phyloP scores from a whole-genome alignment of 139 green algal species.

The Tetraselmis chui region DNA sequence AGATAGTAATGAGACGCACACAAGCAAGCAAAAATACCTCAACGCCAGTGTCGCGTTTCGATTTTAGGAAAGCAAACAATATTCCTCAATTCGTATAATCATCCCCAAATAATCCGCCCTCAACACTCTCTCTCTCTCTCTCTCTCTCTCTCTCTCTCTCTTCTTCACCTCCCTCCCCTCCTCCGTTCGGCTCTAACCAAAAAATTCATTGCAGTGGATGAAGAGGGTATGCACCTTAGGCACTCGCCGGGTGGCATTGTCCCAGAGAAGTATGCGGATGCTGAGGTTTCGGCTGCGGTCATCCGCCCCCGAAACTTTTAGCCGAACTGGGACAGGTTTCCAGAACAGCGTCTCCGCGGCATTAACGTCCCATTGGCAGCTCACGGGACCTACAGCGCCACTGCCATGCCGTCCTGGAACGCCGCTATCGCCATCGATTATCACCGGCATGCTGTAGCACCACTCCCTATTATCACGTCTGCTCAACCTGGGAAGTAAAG shows the following conservation, averaged over 20 bases:
- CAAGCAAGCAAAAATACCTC: not conserved
- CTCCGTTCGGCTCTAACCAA: too few relatives aligned
- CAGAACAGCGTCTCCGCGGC: constrained; percentile 63
- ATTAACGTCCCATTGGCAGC: constrained; percentile 43
- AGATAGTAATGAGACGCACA: not conserved
- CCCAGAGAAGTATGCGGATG: constrained; percentile 47
- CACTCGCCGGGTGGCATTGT: not conserved
- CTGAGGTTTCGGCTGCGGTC: constrained; percentile 51
- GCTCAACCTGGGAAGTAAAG: too few relatives aligned
- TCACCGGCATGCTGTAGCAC: not conserved
- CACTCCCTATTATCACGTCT: too few relatives aligned
- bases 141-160: too few relatives aligned
- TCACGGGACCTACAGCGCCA: not conserved
- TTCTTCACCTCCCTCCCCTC: too few relatives aligned
- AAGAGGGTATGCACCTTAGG: not conserved
- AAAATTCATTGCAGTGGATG: too few relatives aligned
- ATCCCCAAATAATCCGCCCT: too few relatives aligned
- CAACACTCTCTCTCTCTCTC: too few relatives aligned
- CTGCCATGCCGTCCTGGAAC: too few relatives aligned
- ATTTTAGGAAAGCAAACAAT: not conserved
- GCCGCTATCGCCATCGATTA: not conserved
- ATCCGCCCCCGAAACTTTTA: constrained; percentile 50
- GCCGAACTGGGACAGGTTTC: constrained; percentile 51
- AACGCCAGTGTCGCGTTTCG: not conserved
- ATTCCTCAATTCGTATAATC: too few relatives aligned